Percentiles rank a stretch among this genome's conserved stretches.
Evolutionary conservation across 1,284 basidiomycete genomes (phyloP).

Genomic region (Boletus sp.): DNA sequence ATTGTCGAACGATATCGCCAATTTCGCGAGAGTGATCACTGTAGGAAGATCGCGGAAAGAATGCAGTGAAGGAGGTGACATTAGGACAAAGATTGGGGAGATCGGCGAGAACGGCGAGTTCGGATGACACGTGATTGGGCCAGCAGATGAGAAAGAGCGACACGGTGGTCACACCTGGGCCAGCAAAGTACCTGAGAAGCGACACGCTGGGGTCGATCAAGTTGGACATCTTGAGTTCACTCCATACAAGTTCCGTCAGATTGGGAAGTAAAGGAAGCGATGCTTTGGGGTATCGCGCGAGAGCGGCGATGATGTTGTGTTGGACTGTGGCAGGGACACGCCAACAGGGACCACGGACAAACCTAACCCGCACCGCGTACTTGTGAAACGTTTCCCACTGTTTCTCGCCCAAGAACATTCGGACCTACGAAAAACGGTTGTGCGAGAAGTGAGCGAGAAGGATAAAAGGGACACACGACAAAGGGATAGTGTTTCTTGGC

Average conservation of each 20-base stretch:
- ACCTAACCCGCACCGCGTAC: constrained; percentile 32
- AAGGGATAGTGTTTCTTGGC: constrained; percentile 23
- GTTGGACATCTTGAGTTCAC: constrained; percentile 33
- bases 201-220: constrained; percentile 34
- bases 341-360: constrained; percentile 30
- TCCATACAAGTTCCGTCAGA: constrained; percentile 34
- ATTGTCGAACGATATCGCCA: constrained; percentile 28
- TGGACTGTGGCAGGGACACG: constrained; percentile 25
- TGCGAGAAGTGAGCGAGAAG: background rate
- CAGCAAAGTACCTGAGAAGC: constrained; percentile 32
- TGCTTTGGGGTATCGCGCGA: constrained; percentile 18
- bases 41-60: constrained; percentile 34
- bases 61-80: constrained; percentile 31
- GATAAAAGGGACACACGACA: constrained; percentile 20
- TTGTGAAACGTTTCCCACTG: constrained; percentile 31
- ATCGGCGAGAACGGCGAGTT: constrained; percentile 26
- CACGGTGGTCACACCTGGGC: constrained; percentile 24
- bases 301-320: constrained; percentile 27
- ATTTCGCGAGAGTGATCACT: constrained; percentile 33
- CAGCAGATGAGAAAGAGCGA: constrained; percentile 32
- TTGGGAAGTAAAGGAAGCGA: constrained; percentile 34
- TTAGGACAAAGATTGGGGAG: constrained; percentile 31
- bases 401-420: constrained; percentile 33
- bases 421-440: constrained; percentile 16
- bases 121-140: constrained; percentile 29